These are phyloP conservation scores for Eragrostis curvula DNA, from an alignment of 176 grass and related monocot genomes.

Conservation along the genomic window DNA sequence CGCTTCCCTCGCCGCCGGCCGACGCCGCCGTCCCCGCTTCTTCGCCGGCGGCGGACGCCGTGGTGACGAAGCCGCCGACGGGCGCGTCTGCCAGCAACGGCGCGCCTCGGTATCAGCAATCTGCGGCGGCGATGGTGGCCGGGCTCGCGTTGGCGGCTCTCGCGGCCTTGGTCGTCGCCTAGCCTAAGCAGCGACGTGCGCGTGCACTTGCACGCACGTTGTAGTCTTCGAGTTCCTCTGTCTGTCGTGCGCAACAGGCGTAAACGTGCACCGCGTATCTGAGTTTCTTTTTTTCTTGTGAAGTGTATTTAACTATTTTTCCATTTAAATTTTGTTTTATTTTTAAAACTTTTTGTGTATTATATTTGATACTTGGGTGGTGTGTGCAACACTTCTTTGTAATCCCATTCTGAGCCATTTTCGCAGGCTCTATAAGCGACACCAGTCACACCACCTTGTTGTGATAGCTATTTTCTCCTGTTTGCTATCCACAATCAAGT, in stretches of 20 bases:
- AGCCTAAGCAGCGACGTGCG: conserved; percentile 40
- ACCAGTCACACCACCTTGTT: too few species aligned
- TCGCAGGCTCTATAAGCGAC: too few species aligned
- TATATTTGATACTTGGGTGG: too few species aligned
- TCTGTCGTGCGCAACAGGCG: not conserved
- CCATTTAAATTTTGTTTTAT: too few species aligned
- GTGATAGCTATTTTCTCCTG: too few species aligned
- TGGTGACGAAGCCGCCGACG: not conserved
- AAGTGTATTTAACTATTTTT: too few species aligned
- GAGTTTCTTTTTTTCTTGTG: too few species aligned
- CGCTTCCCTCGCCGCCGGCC: conserved; percentile 16
- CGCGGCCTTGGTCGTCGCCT: conserved; percentile 24
- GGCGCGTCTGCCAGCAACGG: not conserved
- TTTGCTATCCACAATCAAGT: too few species aligned
- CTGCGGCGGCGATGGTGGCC: conserved; percentile 22
- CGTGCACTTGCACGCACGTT: conserved; percentile 4
- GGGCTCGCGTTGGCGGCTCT: conserved; percentile 43
- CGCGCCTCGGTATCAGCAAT: conserved; percentile 1
- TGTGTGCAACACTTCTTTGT: too few species aligned
- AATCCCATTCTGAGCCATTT: too few species aligned
- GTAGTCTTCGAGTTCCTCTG: not conserved
- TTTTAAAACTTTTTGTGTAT: too few species aligned
- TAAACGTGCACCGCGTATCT: too few species aligned
- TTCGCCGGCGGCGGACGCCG: not conserved
- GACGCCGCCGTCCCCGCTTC: conserved; percentile 17